Evolutionary conservation across 345 rosid species (phyloP).

Genomic region (Gossypium arboreum): DNA sequence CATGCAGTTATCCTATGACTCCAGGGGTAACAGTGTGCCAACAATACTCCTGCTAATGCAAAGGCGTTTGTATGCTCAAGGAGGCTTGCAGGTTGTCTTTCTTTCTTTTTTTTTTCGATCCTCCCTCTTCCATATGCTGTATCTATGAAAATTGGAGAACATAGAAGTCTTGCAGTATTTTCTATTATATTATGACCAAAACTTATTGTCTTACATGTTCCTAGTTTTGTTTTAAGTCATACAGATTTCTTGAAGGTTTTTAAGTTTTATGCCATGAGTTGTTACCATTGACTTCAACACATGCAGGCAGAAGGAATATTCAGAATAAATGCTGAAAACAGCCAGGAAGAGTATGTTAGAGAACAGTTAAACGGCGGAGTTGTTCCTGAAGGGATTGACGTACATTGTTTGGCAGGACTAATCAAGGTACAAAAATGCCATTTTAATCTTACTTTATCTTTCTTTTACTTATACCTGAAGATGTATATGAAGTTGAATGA

Average conservation of each 20-base stretch:
- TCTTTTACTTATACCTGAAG: constrained; percentile 1
- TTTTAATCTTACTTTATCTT: constrained; percentile 4
- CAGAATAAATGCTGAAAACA: constrained; percentile 76
- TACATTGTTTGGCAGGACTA: constrained; percentile 91
- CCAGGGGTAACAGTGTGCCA: constrained; percentile 89
- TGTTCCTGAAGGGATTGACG: constrained; percentile 65
- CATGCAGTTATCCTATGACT: constrained; percentile 86
- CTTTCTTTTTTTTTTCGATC: background rate
- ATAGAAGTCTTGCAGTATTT: background rate
- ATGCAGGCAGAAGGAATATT: constrained; percentile 86
- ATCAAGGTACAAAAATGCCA: constrained; percentile 27
- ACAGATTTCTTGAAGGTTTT: background rate
- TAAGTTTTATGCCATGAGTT: background rate
- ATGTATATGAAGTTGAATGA: background rate
- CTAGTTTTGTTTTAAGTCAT: background rate
- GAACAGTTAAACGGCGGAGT: constrained; percentile 78
- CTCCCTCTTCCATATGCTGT: constrained; percentile 3
- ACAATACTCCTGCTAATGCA: constrained; percentile 86
- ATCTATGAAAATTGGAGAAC: background rate
- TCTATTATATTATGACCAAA: constrained; percentile 1
- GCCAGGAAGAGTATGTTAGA: constrained; percentile 85
- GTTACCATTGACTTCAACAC: background rate
- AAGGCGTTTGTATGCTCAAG: constrained; percentile 70
- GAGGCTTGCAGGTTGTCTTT: constrained; percentile 70
- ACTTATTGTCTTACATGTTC: background rate